Conservation (phyloP, 1,139 yeast species). For the Geotrichum citri-aurantii region DNA sequence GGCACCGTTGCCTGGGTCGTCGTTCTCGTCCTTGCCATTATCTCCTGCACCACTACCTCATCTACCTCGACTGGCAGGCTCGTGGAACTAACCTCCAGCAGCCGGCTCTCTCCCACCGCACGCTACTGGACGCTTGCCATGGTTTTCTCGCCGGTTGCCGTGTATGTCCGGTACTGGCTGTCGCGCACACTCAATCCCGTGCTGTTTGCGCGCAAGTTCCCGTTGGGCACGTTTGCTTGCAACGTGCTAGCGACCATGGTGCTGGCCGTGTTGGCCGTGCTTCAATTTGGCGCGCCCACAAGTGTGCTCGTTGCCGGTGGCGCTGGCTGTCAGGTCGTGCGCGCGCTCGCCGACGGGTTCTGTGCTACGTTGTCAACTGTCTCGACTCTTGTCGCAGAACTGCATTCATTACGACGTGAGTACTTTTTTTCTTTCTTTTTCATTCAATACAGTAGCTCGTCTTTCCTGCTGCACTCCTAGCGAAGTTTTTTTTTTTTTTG, state of each 20-base stretch:
- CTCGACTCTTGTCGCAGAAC: conserved; percentile 68
- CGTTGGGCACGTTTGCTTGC: conserved; percentile 69
- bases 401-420: conserved; percentile 38
- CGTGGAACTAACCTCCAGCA: neutral
- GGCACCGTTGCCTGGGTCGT: conserved; percentile 42
- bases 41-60: conserved; percentile 20
- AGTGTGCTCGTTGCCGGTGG: conserved; percentile 28
- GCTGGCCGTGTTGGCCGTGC: conserved; percentile 49
- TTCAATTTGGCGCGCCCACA: conserved; percentile 43
- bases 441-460: no score
- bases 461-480: no score
- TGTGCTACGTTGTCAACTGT: conserved; percentile 77
- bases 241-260: conserved; percentile 56
- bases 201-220: conserved; percentile 40
- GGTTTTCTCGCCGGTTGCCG: conserved; percentile 63
- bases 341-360: conserved; percentile 61
- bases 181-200: conserved; percentile 46
- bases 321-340: conserved; percentile 47
- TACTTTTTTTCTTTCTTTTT: neutral
- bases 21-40: conserved; percentile 42
- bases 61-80: neutral
- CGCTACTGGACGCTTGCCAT: conserved; percentile 59
- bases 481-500: neutral
- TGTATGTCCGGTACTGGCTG: conserved; percentile 51
- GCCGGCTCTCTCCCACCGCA: conserved; percentile 36